Evolutionary conservation across 2,329 filamentous ascomycete species (phyloP), one percentile per base, ranked within the genome.

Genomic region (Hirsutella rhossiliensis): DNA sequence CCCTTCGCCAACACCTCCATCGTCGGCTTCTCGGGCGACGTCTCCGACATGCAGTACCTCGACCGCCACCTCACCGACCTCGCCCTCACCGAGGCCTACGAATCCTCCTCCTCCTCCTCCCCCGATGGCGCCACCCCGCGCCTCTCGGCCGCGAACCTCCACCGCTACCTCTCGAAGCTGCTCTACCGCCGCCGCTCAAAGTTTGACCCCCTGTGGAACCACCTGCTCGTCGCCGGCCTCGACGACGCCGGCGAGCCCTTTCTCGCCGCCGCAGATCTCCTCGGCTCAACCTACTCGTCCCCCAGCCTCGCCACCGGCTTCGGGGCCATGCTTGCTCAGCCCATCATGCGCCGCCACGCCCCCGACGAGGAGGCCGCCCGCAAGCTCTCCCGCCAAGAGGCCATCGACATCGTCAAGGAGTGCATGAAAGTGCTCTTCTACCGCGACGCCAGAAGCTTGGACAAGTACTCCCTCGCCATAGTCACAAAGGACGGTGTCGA

Each of bases 341-440:
- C 92, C 43, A 84, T 98, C 54, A 77, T 98, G 72, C 81, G 92
- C 56, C 79, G 78, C 56, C 68, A 84, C 56, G 87, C 87, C 48
- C 87, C 87, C 20, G 87, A 95, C 55, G 92, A 97, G 65, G 83
- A 78, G 55, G 71, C 85, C 37, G 80, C 84, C 30, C 72, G 78
- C 55, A 71, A 78, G 47, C 72, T 97, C 51, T 80, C 72, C 36
- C 76, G 79, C 61, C 89, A 96, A 56, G 66, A 85, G 61, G 92
- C 92, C 41, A 72, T 96, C 48, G 71, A 82, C 46, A 76, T 87
- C 36, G 68, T 98, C 60, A 84, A 84, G 71, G 85, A 95, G 69
- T 95, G 88, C 67, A 89, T 98, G 86, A 97, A 97, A 77, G 90
- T 97, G 43, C 75, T 98, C 48, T 98, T 86, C 72, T 98, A 98